Percentiles rank a stretch among this genome's conserved stretches.
Conservation (phyloP, 257 asterid genomes). For the Penstemon newberryi region DNA sequence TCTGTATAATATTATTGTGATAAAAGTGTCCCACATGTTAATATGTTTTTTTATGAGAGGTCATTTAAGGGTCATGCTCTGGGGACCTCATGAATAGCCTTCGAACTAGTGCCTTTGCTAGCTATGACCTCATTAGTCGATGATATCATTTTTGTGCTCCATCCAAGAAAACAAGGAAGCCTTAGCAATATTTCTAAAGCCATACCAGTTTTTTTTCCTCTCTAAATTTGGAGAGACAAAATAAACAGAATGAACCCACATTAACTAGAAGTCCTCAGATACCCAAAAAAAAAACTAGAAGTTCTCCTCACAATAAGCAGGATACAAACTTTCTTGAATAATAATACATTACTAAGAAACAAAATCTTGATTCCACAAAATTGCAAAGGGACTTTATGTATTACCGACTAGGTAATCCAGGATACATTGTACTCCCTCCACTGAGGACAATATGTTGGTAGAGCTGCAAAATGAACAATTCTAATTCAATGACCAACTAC, state of each 20-base stretch:
- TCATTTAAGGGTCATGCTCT: not conserved
- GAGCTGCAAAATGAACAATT: conserved; percentile 57
- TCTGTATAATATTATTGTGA: not conserved
- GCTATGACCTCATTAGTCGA: not conserved
- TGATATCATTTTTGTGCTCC: conserved; percentile 5
- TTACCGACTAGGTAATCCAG: conserved; percentile 99
- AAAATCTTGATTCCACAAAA: not conserved
- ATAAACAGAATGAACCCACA: conserved; percentile 15
- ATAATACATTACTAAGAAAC: not conserved
- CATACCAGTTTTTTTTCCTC: not conserved
- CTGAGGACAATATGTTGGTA: conserved; percentile 96
- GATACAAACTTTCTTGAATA: conserved; percentile 9
- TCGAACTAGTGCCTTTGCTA: not conserved
- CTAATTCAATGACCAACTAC: conserved; percentile 25
- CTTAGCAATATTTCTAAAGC: not conserved
- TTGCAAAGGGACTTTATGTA: conserved; percentile 24
- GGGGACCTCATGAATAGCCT: not conserved
- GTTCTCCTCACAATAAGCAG: not conserved
- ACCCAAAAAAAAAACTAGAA: not conserved
- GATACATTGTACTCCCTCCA: conserved; percentile 99
- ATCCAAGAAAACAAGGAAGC: conserved; percentile 16
- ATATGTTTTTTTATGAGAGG: not conserved
- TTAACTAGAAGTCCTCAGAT: conserved; percentile 11
- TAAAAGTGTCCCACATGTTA: not conserved
- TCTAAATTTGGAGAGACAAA: not conserved